phyloP scores from a whole-genome alignment of 208 protist genomes.

The Acanthamoeba royreba region DNA sequence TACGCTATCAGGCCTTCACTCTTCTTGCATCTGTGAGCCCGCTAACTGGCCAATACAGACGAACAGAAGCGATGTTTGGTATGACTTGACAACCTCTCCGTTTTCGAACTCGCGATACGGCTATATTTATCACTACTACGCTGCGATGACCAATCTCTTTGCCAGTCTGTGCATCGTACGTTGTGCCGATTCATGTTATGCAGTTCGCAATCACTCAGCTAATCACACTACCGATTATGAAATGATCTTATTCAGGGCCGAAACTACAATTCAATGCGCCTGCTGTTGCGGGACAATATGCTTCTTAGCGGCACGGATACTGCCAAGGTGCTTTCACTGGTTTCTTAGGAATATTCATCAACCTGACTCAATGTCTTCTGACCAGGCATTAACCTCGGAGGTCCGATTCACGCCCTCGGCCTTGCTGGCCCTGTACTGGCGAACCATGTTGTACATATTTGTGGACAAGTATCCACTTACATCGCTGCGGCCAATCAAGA shows the following conservation, averaged over 20 bases:
- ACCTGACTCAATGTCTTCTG: not conserved
- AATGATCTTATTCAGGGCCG: not conserved
- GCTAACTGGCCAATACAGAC: not conserved
- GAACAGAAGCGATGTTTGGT: not conserved
- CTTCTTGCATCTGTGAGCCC: not conserved
- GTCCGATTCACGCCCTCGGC: not conserved
- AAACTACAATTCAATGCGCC: constrained; percentile 39
- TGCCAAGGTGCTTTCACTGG: not conserved
- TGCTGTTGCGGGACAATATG: not conserved
- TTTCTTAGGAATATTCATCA: not conserved
- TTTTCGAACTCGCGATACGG: not conserved
- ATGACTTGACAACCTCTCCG: not conserved
- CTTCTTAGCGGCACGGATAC: not conserved
- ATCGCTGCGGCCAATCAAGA: not conserved
- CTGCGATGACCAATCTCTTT: constrained; percentile 19
- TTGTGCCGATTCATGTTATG: too few relatives aligned
- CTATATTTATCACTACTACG: constrained; percentile 35
- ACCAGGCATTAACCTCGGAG: not conserved
- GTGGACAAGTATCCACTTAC: constrained; percentile 40
- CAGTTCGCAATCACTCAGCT: too few relatives aligned
- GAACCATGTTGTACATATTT: constrained; percentile 20
- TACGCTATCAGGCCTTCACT: not conserved
- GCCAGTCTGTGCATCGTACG: constrained; percentile 1
- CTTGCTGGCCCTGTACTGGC: not conserved
- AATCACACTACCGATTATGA: too few relatives aligned